Percentiles rank a stretch among this genome's conserved stretches.
phyloP scores from a whole-genome alignment of 139 green algal genomes.

The Micromonas commoda region DNA sequence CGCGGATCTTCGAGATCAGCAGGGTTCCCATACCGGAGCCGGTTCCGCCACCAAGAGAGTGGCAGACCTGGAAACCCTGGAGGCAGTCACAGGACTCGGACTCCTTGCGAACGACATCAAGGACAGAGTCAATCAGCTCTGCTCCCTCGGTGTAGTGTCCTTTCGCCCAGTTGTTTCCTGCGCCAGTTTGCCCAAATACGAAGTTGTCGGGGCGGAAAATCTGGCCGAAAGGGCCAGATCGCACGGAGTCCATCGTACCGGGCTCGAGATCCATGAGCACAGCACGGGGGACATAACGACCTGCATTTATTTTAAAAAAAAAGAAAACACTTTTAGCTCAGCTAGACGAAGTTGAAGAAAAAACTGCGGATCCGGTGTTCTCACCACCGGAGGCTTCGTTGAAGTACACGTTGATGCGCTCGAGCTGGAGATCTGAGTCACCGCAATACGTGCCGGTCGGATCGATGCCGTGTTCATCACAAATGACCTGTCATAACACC shows the following conservation, averaged over 20 bases:
- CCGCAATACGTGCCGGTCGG: slow-evolving; percentile 87
- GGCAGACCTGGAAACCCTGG: slow-evolving; percentile 93
- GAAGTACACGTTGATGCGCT: slow-evolving; percentile 99
- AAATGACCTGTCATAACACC: slow-evolving; percentile 55
- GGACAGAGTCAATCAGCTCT: slow-evolving; percentile 96
- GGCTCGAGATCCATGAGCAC: slow-evolving; percentile 98
- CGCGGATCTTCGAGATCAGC: slow-evolving; percentile 95
- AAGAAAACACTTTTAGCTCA: too few relatives aligned
- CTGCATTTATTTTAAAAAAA: slow-evolving; percentile 36
- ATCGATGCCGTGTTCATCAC: slow-evolving; percentile 84
- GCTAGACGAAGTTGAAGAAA: neutral
- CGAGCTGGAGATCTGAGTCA: slow-evolving; percentile 94
- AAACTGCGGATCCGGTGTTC: neutral
- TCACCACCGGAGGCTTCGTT: slow-evolving; percentile 93
- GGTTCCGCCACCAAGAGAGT: slow-evolving; percentile 93
- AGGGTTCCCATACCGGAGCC: slow-evolving; percentile 97
- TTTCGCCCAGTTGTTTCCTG: slow-evolving; percentile 99
- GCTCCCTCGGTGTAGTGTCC: slow-evolving; percentile 99
- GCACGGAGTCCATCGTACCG: slow-evolving; percentile 89
- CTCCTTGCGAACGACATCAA: slow-evolving; percentile 98
- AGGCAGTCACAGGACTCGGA: slow-evolving; percentile 96
- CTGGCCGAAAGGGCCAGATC: slow-evolving; percentile 92
- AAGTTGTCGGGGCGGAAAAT: slow-evolving; percentile 97
- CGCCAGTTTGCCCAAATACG: slow-evolving; percentile 93
- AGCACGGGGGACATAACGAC: slow-evolving; percentile 92